Percentiles rank a stretch among this genome's conserved stretches.
Conservation (phyloP, 2,329 filamentous ascomycete species). For the Teratosphaeria nubilosa region DNA sequence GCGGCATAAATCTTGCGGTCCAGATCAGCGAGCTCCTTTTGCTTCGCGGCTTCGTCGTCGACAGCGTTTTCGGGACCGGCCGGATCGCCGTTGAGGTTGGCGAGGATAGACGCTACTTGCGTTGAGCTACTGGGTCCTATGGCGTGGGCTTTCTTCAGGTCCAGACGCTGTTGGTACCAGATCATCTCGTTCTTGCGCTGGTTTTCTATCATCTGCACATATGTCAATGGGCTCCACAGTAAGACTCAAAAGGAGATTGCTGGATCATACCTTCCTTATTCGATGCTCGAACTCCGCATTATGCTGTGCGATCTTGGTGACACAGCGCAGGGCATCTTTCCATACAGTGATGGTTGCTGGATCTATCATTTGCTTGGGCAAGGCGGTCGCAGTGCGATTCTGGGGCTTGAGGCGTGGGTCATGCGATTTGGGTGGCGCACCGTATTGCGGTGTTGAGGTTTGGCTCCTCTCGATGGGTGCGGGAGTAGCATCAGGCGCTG, state of each 20-base stretch:
- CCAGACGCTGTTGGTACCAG: constrained; percentile 36
- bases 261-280: constrained; percentile 29
- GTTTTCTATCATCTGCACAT: constrained; percentile 46
- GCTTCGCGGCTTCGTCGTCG: constrained; percentile 22
- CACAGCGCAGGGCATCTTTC: constrained; percentile 36
- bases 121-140: constrained; percentile 17
- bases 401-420: constrained; percentile 18
- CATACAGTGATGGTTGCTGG: constrained; percentile 40
- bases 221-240: constrained; percentile 15
- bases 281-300: constrained; percentile 32
- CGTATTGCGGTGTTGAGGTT: neutral
- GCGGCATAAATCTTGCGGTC: constrained; percentile 55
- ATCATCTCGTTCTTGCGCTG: constrained; percentile 54
- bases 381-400: constrained; percentile 10
- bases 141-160: constrained; percentile 23
- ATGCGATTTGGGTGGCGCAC: neutral
- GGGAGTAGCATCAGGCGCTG: neutral
- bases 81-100: constrained; percentile 9
- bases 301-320: constrained; percentile 37
- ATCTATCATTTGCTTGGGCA: constrained; percentile 28
- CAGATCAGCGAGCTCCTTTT: constrained; percentile 47
- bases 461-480: neutral
- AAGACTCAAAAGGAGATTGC: neutral
- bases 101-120: constrained; percentile 24
- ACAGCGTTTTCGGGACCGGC: neutral